A percentile compares a stretch with the other conserved stretches of the same genome.
Evolutionary conservation across 78 protist genomes (phyloP).

Genomic region (Chrysochromulina tobinii): DNA sequence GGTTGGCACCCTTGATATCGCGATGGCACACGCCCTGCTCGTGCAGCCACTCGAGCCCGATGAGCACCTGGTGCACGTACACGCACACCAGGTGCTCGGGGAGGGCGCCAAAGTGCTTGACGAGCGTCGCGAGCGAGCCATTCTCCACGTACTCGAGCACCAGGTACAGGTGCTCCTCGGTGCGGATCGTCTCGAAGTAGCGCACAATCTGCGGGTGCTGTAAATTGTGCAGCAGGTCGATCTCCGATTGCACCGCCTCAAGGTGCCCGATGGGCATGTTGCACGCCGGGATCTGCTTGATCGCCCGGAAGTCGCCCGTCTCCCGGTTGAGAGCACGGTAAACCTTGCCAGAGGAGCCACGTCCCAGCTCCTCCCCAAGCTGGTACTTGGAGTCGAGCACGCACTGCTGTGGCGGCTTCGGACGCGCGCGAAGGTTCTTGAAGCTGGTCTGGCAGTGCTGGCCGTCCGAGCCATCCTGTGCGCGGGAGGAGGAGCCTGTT

Average conservation of each 20-base stretch:
- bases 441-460: too few relatives aligned
- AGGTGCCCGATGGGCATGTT: conserved; percentile 66
- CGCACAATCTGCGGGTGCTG: conserved; percentile 82
- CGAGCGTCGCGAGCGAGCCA: conserved; percentile 81
- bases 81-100: conserved; percentile 81
- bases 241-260: conserved; percentile 59
- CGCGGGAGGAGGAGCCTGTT: too few relatives aligned
- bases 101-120: conserved; percentile 77
- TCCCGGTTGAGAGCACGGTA: conserved; percentile 57
- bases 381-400: background rate
- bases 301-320: conserved; percentile 78
- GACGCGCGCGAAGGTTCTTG: background rate
- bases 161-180: conserved; percentile 68
- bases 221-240: conserved; percentile 76
- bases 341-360: conserved; percentile 26
- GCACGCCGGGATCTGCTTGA: conserved; percentile 74
- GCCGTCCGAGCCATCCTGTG: too few relatives aligned
- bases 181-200: conserved; percentile 55
- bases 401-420: background rate
- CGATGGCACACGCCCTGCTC: conserved; percentile 84
- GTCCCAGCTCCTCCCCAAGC: conserved; percentile 34
- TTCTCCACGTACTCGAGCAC: conserved; percentile 87
- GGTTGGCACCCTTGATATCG: conserved; percentile 81
- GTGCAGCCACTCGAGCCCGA: conserved; percentile 79
- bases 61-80: conserved; percentile 81